Base-by-base conservation (phyloP, 1,284 basidiomycete genomes). In the Tylopilus sp. region DNA sequence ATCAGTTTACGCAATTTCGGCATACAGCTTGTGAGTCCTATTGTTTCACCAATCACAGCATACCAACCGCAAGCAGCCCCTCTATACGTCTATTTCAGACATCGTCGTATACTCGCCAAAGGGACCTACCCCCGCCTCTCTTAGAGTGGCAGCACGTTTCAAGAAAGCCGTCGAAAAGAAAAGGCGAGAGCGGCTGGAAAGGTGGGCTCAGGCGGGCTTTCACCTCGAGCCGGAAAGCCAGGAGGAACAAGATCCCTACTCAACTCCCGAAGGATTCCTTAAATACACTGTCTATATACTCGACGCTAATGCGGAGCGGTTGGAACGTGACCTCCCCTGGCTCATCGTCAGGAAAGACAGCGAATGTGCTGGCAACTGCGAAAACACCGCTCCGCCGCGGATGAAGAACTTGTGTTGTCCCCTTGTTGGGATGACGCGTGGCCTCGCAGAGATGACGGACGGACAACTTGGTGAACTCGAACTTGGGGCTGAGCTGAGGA, bases 1-100 rank as follows among this genome's bases (percentile, higher is more conserved):
- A 92, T 93, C 68, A 90, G 88, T 70, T 80, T 92, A 73, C 82
- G 92, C 72, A 93, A 94, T 81, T 93, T 94, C 79, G 92, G 92
- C 56, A 92, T 93, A 71, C 93, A 93, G 78, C 87, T 91, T 74
- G 91, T 93, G 78, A 83, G 91, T 88, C 35, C 45, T 27, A 4
- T 67, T 48, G 3, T 45, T 45, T 64, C n/a, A 3, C 55, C 41
- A 17, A 48, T 66, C 55, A 29, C 45, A 37, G 34, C 50, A 41
- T 54, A 27, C 45, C 50, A 53, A 76, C 68, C 21, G 56, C 72
- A 39, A 42, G 23, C 41, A 82, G 82, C 84, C 86, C 70, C 88
- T 90, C 73, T 91, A 90, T 72, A 84, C 86, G 5, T 85, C 87
- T 29, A 82, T 92, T 60, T 89, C 88, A 41, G 90, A 91, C 74